phyloP scores from a whole-genome alignment of 768 basidiomycete species.

The Tricholoma furcatifolium region DNA sequence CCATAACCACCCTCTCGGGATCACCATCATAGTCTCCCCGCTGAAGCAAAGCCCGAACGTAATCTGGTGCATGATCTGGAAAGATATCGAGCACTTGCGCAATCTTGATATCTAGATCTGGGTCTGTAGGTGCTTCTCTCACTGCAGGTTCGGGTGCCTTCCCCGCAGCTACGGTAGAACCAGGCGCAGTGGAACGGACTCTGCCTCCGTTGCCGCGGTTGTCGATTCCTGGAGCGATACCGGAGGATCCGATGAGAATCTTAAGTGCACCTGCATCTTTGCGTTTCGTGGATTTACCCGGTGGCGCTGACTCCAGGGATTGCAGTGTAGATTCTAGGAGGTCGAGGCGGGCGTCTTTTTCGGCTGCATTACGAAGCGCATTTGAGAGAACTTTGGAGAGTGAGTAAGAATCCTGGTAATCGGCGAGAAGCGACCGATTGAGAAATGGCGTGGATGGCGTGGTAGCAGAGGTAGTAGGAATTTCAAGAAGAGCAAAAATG shows the following conservation, averaged over 20 bases:
- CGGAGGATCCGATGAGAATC: constrained; percentile 63
- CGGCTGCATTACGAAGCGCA: constrained; percentile 41
- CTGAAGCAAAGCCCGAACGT: constrained; percentile 57
- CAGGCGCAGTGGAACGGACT: not conserved
- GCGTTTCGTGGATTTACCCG: not conserved
- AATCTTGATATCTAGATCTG: constrained; percentile 55
- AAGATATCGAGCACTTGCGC: constrained; percentile 77
- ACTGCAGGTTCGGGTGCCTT: not conserved
- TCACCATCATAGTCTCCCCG: constrained; percentile 50
- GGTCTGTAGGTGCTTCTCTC: constrained; percentile 26
- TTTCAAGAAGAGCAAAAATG: constrained; percentile 56
- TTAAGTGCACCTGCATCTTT: constrained; percentile 58
- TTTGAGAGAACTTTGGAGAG: constrained; percentile 49
- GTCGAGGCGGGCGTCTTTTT: constrained; percentile 60
- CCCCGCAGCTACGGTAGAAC: not conserved
- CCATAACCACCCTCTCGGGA: constrained; percentile 64
- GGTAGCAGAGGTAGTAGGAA: constrained; percentile 35
- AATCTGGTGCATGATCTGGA: constrained; percentile 54
- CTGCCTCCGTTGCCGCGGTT: constrained; percentile 29
- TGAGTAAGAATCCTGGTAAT: constrained; percentile 71
- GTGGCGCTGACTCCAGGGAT: constrained; percentile 30
- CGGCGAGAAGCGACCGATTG: constrained; percentile 63
- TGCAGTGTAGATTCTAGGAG: constrained; percentile 52
- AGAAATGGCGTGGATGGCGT: constrained; percentile 53
- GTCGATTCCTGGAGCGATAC: constrained; percentile 39